Base-by-base conservation (phyloP, 176 grass and related monocot genomes). In the Aegilops tauschii region DNA sequence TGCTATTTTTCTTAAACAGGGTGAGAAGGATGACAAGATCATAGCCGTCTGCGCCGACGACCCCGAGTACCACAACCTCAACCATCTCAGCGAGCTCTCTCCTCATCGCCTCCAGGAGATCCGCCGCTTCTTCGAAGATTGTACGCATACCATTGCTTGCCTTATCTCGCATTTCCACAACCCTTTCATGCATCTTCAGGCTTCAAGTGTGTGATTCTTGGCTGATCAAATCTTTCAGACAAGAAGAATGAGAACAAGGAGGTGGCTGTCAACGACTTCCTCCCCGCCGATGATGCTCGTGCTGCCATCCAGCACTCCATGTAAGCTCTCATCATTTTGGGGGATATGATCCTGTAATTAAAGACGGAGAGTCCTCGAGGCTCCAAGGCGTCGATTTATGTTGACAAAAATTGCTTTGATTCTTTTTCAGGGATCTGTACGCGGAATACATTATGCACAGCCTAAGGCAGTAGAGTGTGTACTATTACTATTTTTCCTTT, bases 231-330 rank as follows among this genome's bases (percentile, higher is more conserved):
- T 73, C 42, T 79, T 91, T 28, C 65, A 95, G 96, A 98, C 52
- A 93, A 98, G 90, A 98, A 98, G 85, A 95, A 98, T 87, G 93
- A 98, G 89, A 98, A 98, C 86, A 98, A 95, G 86, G 96, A 95
- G 81, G 96, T 98, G 18, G 96, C 93, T 18, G 96, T 98, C 86
- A 87, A 98, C 34, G 93, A 89, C 3, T 98, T 98, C 88, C 92
- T 98, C 73, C 89, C 83, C 6, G 86, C 96, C 32, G 18, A 50
- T 9, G 73, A 86, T 72, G 95, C 95, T 31, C 93, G 88, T 35
- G 87, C 92, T 1, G 96, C 96, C 71, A 90, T 98, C 79, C 85
- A 95, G 66, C 81, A 95, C 86, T 95, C 96, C 73, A 95, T 98
- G 96, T 93, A 89, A 94, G 81, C 70, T 14, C 3, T 36, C 20